phyloP scores from a whole-genome alignment of 352 stramenopile genomes.

The Phytopythium cucurbitacearum region DNA sequence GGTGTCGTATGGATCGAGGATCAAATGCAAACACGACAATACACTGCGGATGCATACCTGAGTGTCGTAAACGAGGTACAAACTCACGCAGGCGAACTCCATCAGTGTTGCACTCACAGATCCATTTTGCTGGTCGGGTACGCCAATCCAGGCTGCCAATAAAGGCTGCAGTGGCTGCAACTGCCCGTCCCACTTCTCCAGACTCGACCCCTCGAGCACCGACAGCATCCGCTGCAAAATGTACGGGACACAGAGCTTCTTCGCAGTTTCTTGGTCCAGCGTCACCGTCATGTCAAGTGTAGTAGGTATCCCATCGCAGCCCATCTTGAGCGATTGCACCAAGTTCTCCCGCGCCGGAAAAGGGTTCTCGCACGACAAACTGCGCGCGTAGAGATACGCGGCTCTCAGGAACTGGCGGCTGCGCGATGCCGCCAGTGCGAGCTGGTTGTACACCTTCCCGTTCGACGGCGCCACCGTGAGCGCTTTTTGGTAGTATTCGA shows the following conservation, averaged over 20 bases:
- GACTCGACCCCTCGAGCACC: too few species aligned
- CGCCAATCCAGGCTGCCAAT: too few species aligned
- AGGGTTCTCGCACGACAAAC: slow-evolving; percentile 30
- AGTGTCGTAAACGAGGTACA: slow-evolving; percentile 26
- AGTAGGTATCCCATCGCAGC: neutral
- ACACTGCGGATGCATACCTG: slow-evolving; percentile 11
- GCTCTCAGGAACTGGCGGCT: slow-evolving; percentile 26
- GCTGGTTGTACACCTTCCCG: slow-evolving; percentile 60
- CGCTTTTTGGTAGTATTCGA: slow-evolving; percentile 31
- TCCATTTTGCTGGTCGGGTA: neutral
- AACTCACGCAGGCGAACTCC: slow-evolving; percentile 21
- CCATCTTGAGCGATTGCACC: slow-evolving; percentile 18
- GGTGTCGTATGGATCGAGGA: too few species aligned
- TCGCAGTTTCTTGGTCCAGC: too few species aligned
- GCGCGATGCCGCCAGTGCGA: slow-evolving; percentile 38
- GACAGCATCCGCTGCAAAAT: too few species aligned
- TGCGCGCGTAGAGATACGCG: slow-evolving; percentile 42
- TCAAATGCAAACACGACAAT: neutral
- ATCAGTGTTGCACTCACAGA: slow-evolving; percentile 14
- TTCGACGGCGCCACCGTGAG: slow-evolving; percentile 31
- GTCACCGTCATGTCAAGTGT: too few species aligned
- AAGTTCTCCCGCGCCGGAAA: slow-evolving; percentile 39
- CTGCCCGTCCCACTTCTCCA: too few species aligned
- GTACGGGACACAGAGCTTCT: too few species aligned
- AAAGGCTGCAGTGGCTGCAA: too few species aligned